A percentile compares a stretch with the other conserved stretches of the same genome.
These are phyloP conservation scores for Penicillium simplicissimum DNA, from an alignment of 495 filamentous ascomycete species.

Conservation along the genomic window DNA sequence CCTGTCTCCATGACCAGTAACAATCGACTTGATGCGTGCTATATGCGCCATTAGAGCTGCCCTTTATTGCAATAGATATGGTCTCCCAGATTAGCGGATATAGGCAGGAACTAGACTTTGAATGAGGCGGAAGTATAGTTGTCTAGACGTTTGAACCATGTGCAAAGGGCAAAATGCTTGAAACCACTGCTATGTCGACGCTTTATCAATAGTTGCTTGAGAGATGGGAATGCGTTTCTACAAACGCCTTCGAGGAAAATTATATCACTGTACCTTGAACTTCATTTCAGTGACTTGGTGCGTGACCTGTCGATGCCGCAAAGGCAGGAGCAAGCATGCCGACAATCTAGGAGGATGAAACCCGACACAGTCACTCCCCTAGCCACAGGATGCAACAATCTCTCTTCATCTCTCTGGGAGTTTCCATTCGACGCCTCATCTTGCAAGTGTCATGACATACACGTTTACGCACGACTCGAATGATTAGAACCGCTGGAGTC, in stretches of 20 bases:
- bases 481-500: not conserved
- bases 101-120: not conserved
- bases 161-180: not conserved
- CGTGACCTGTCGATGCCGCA: not conserved
- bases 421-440: not conserved
- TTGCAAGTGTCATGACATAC: not conserved
- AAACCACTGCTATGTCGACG: not conserved
- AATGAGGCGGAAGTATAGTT: not conserved
- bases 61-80: not conserved
- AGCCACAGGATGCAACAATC: not conserved
- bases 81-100: not conserved
- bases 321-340: not conserved
- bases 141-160: not conserved
- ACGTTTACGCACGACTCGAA: not conserved
- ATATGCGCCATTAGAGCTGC: not conserved
- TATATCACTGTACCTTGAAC: not conserved
- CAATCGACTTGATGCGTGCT: not conserved
- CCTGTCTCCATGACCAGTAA: too few relatives aligned
- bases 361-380: not conserved
- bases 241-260: not conserved
- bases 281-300: not conserved
- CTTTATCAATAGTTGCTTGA: not conserved
- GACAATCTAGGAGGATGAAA: not conserved
- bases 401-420: not conserved
- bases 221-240: not conserved